A percentile compares a stretch with the other conserved stretches of the same genome.
Evolutionary conservation across 2,329 filamentous ascomycete genomes (phyloP).

Genomic region (Dryadomyces quercus-mongolicae): DNA sequence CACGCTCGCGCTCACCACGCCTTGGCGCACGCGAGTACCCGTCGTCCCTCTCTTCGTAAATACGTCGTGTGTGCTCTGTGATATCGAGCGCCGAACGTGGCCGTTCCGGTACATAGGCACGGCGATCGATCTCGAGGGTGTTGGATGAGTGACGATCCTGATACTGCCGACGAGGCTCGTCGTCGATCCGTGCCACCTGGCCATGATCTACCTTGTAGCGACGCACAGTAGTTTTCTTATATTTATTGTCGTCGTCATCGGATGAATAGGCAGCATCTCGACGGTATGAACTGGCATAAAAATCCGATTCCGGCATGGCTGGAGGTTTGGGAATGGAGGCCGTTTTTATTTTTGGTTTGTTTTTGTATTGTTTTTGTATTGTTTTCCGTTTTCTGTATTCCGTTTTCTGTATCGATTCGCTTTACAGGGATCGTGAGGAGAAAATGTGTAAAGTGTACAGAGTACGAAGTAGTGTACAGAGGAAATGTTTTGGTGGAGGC

Average conservation of each 20-base stretch:
- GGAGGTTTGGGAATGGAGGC: too few relatives aligned
- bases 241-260: slow-evolving; percentile 24
- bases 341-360: too few relatives aligned
- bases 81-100: slow-evolving; percentile 39
- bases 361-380: too few relatives aligned
- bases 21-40: slow-evolving; percentile 4
- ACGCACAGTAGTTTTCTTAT: slow-evolving; percentile 34
- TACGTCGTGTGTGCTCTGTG: slow-evolving; percentile 15
- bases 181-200: slow-evolving; percentile 20
- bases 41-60: slow-evolving; percentile 21
- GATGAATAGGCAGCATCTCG: slow-evolving; percentile 5
- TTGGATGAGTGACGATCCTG: slow-evolving; percentile 16
- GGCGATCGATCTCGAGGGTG: slow-evolving; percentile 31
- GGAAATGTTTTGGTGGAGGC: too few relatives aligned
- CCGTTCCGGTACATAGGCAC: slow-evolving; percentile 31
- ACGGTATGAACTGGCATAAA: slow-evolving; percentile 6
- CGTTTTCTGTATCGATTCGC: too few relatives aligned
- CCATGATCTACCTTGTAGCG: slow-evolving; percentile 38
- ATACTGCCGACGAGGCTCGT: slow-evolving; percentile 20
- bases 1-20: slow-evolving; percentile 25
- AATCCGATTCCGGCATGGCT: slow-evolving; percentile 8
- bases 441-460: too few relatives aligned
- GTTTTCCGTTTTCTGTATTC: too few relatives aligned
- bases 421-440: too few relatives aligned
- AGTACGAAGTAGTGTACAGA: too few relatives aligned